Base-by-base conservation (phyloP, 2,329 filamentous ascomycete genomes). In the Aspergillus terreus region DNA sequence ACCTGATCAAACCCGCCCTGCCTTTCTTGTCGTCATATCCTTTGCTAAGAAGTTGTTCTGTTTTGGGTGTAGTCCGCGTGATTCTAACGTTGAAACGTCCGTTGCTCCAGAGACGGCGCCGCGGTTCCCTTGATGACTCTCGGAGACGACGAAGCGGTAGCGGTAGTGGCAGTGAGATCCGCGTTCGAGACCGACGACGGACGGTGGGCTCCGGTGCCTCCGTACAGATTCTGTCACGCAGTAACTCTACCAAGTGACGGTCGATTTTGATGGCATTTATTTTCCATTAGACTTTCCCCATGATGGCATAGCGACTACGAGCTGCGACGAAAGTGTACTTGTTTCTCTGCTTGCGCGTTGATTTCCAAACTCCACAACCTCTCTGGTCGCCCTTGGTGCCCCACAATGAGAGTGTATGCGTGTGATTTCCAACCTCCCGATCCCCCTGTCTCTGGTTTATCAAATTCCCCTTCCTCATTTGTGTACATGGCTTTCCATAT, bases 51-150 rank as follows among this genome's bases (percentile, higher is more conserved):
- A 60, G 38, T 63, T 58, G 60, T 56, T 61, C 44, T 52, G 62
- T 60, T 62, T 51, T 55, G 48, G 63, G 61, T 69, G 65, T 66
- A 75, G 72, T 69, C 67, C 70, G 67, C 65, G 64, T 73, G 69
- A 73, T 75, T 76, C 74, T 76, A 74, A 76, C 69, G 65, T 68
- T 69, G 60, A 61, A 66, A 68, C 68, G 64, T 72, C 68, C 66
- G 64, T 71, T 69, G 67, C 62, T 73, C 65, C 73, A 76, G 74
- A 75, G 69, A 71, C 72, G 71, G 64, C 72, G 70, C 62, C 70
- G 69, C 62, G 71, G 68, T 57, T 71, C 71, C 47, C 58, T 70
- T 63, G 70, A 72, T 61, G 66, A 65, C 58, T 58, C 62, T 61
- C 68, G 71, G 55, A 69, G 70, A 57, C 69, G 69, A 64, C 65